Conservation (phyloP, 768 basidiomycete species). For the Pleurotus citrinopileatus region DNA sequence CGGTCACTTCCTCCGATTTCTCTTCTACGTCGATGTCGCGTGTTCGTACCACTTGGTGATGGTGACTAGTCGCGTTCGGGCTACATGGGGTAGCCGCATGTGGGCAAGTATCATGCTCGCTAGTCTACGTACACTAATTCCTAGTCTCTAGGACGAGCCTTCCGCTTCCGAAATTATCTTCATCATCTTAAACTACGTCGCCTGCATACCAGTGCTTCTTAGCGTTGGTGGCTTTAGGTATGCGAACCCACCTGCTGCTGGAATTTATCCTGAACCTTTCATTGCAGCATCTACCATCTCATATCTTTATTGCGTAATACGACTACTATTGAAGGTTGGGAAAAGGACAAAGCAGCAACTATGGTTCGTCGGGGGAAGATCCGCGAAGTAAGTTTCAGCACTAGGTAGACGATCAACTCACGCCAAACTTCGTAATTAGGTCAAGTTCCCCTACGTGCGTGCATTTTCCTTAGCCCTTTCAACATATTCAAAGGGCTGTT, state of each 20-base stretch:
- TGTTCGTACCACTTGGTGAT: conserved; percentile 87
- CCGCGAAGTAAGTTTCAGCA: conserved; percentile 55
- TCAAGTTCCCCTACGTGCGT: conserved; percentile 91
- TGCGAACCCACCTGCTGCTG: conserved; percentile 7
- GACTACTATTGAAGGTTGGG: conserved; percentile 97
- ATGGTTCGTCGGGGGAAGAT: conserved; percentile 85
- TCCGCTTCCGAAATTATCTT: conserved; percentile 70
- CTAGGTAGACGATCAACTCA: not conserved
- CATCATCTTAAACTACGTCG: conserved; percentile 83
- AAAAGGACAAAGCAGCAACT: conserved; percentile 91
- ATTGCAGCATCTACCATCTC: conserved; percentile 78
- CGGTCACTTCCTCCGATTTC: conserved; percentile 85
- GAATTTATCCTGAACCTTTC: not conserved
- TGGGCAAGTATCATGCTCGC: conserved; percentile 44
- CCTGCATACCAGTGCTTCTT: conserved; percentile 83
- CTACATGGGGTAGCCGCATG: conserved; percentile 38
- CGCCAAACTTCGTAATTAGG: conserved; percentile 33
- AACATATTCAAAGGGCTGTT: conserved; percentile 11
- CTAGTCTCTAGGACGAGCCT: conserved; percentile 57
- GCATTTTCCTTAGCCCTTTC: conserved; percentile 4
- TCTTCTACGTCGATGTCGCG: conserved; percentile 89
- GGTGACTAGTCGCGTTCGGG: conserved; percentile 64
- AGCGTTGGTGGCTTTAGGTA: conserved; percentile 91
- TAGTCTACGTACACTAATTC: not conserved
- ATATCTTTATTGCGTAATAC: conserved; percentile 74